Conservation (phyloP, 805 yeast species). For the Wickerhamiella galacta region DNA sequence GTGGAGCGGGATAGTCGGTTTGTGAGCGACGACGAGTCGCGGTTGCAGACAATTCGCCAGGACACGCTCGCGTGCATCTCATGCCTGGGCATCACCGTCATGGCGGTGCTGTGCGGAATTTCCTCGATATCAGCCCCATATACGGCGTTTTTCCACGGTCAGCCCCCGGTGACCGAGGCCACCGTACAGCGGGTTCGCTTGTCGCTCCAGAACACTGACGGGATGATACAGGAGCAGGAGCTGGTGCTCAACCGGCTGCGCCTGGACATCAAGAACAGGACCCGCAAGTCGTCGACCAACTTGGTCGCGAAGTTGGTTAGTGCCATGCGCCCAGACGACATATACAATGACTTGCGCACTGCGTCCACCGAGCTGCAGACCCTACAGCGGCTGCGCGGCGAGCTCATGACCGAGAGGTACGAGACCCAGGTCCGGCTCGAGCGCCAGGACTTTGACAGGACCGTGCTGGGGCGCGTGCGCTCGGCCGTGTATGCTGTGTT, state of each 20-base stretch:
- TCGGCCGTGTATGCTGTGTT: conserved; percentile 18
- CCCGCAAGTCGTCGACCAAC: conserved; percentile 15
- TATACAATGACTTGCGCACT: conserved; percentile 4
- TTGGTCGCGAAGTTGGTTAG: conserved; percentile 16
- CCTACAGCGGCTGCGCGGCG: conserved; percentile 18
- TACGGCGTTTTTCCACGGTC: conserved; percentile 18
- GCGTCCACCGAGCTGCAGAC: conserved; percentile 20
- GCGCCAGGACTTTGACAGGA: conserved; percentile 16
- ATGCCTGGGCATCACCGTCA: conserved; percentile 25
- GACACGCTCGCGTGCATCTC: conserved; percentile 22
- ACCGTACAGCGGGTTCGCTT: conserved; percentile 19
- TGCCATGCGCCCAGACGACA: conserved; percentile 3
- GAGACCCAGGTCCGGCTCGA: conserved; percentile 13
- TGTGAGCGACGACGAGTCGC: no score
- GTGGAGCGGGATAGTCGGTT: no score
- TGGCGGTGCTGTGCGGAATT: conserved; percentile 27
- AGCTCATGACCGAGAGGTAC: conserved; percentile 20
- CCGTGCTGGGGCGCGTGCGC: conserved; percentile 20
- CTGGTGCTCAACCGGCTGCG: conserved; percentile 14
- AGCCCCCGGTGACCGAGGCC: conserved; percentile 15
- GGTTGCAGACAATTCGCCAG: conserved; percentile 14
- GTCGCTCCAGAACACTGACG: conserved; percentile 19
- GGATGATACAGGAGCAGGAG: conserved; percentile 17
- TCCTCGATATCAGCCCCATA: conserved; percentile 28
- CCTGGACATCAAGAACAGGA: conserved; percentile 12